Conservation (phyloP, 176 grass and related monocot species). For the Oryza longistaminata region DNA sequence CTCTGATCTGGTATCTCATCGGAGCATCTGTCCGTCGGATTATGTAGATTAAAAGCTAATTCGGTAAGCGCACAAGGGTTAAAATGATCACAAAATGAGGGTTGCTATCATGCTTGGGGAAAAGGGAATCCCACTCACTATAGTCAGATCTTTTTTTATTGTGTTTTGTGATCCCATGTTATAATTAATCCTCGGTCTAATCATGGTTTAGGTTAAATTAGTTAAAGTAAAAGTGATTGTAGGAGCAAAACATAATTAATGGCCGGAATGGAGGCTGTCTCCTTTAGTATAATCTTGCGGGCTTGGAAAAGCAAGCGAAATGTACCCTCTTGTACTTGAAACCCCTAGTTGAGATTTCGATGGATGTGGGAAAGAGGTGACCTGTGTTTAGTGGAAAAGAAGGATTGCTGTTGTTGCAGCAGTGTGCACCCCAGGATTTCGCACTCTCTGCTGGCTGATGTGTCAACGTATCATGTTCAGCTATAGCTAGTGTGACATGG, state of each 20-base stretch:
- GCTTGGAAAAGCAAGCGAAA: slow-evolving; percentile 1
- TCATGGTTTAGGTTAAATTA: slow-evolving; percentile 26
- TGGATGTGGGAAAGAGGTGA: neutral
- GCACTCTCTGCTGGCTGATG: neutral
- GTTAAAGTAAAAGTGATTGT: slow-evolving; percentile 34
- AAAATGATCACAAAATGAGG: neutral
- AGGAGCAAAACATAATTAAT: slow-evolving; percentile 37
- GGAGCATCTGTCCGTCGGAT: slow-evolving; percentile 15
- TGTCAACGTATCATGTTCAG: neutral
- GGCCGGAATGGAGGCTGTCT: slow-evolving; percentile 25
- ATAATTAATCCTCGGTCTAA: slow-evolving; percentile 19
- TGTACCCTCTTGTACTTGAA: slow-evolving; percentile 45
- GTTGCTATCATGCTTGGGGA: slow-evolving; percentile 25
- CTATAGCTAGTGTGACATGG: neutral
- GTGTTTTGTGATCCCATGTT: neutral
- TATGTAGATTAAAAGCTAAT: slow-evolving; percentile 39
- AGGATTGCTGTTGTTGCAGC: neutral
- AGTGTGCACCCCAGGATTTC: neutral
- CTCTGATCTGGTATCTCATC: slow-evolving; percentile 27
- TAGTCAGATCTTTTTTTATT: neutral
- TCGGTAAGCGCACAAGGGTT: slow-evolving; percentile 48
- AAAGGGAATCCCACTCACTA: neutral
- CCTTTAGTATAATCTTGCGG: neutral
- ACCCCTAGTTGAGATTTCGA: neutral
- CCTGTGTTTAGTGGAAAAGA: neutral